Base-by-base conservation (phyloP, 2,329 filamentous ascomycete genomes). In the Phialocephala subalpina region DNA sequence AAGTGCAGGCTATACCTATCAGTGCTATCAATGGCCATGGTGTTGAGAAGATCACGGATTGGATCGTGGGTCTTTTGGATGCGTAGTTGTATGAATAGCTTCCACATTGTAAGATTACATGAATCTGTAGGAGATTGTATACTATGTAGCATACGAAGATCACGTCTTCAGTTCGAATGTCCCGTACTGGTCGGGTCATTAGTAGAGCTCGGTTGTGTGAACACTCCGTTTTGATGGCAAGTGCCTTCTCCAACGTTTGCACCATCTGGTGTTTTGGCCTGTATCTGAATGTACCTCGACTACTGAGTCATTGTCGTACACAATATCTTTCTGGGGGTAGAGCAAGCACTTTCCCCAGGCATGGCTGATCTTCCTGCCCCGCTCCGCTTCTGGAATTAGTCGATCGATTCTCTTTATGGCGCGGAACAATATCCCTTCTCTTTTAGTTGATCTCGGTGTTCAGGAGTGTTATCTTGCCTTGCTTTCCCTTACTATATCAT, bases 11-110 rank as follows among this genome's bases (percentile, higher is more conserved):
- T 22, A 33, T 53, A 16, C 25, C 25, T 53, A 25, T 98, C 57
- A 97, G 94, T 77, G 96, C 95, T 57, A 97, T 97, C 68, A 87
- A 90, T 65, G 92, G 92, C 5, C 90, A 97, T 77, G 94, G 95
- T 2, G 90, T 97, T 9, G 88, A 93, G 61, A 82, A 85, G 53
- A 88, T 96, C 63, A 85, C 92, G 22, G 88, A 92, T 72, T 88
- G 92, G 82, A 91, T 90, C 1, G 85, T 94, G 58, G 87, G 87
- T 18, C 76, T 95, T 63, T 79, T 95, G 64, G 69, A 74, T 62
- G 70, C 22, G 3, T 53, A 12, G 14, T 29, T 49, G n/a, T 42
- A n/a, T 16, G 40, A 42, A 18, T 6, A 42, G 7, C 40, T 42
- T 7, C 25, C 14, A 11, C 1, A 2, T 6, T 53, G 22, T 53